Evolutionary conservation across 176 grass and related monocot species (phyloP).

Genomic region (Phragmites australis): DNA sequence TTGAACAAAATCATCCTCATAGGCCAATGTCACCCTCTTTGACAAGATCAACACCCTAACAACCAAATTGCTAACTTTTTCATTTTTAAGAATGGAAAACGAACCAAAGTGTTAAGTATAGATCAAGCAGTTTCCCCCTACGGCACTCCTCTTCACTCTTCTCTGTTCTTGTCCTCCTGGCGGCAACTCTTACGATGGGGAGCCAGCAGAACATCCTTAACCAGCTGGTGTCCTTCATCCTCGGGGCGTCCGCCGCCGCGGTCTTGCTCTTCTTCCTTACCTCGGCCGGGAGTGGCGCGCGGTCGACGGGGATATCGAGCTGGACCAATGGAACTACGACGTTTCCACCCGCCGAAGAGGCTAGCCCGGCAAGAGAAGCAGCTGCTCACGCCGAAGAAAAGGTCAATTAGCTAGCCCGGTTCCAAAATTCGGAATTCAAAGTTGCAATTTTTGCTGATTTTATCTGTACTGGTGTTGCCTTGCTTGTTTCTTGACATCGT

Average conservation of each 20-base stretch:
- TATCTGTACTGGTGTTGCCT: not conserved
- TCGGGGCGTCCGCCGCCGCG: conserved; percentile 57
- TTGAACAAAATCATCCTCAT: no score
- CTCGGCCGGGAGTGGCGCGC: conserved; percentile 3
- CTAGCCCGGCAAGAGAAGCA: not conserved
- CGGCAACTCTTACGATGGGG: conserved; percentile 23
- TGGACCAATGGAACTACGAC: conserved; percentile 38
- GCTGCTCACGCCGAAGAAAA: conserved; percentile 3
- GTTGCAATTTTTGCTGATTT: not conserved
- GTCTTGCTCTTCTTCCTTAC: conserved; percentile 62
- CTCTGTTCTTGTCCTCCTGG: not conserved
- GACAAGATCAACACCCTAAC: conserved; percentile 32
- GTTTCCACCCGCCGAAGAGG: not conserved
- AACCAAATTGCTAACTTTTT: not conserved
- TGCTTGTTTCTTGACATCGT: not conserved
- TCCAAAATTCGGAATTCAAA: not conserved
- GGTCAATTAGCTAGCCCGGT: not conserved
- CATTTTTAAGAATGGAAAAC: not conserved
- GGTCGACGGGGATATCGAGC: conserved; percentile 39
- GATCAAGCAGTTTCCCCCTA: conserved; percentile 30
- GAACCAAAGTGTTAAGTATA: not conserved
- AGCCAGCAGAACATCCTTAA: conserved; percentile 45
- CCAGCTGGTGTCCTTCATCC: conserved; percentile 63
- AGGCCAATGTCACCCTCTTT: conserved; percentile 12
- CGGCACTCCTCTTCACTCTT: conserved; percentile 12